Evolutionary conservation across 2,329 filamentous ascomycete genomes (phyloP).

Genomic region (Akanthomyces uredinophilus): DNA sequence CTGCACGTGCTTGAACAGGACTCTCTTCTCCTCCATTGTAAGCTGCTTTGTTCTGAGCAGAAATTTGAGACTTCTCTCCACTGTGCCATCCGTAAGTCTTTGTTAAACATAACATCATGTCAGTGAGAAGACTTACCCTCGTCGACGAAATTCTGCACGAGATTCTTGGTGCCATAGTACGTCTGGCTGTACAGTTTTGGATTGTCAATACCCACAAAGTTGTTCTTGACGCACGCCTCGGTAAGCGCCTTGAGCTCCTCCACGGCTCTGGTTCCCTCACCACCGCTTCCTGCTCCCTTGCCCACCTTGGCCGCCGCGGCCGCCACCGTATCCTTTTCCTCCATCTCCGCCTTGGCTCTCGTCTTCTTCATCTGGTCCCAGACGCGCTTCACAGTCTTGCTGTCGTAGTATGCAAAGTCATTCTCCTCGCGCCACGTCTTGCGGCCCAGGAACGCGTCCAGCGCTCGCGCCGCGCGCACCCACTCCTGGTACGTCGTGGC

Average conservation of each 20-base stretch:
- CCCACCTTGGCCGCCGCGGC: conserved; percentile 21
- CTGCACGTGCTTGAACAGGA: conserved; percentile 79
- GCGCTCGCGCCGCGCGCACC: conserved; percentile 69
- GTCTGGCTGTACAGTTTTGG: conserved; percentile 93
- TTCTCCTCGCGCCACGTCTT: conserved; percentile 74
- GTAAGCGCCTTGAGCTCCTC: conserved; percentile 74
- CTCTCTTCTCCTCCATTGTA: conserved; percentile 66
- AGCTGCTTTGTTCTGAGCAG: conserved; percentile 65
- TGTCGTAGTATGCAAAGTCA: conserved; percentile 81
- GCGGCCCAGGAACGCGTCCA: conserved; percentile 79
- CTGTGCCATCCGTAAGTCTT: conserved; percentile 31
- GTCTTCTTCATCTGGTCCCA: conserved; percentile 67
- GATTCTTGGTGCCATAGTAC: conserved; percentile 93
- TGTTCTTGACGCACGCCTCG: conserved; percentile 93
- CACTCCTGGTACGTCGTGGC: conserved; percentile 78
- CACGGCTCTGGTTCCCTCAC: conserved; percentile 46
- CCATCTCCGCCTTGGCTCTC: conserved; percentile 53
- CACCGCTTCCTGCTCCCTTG: conserved; percentile 24
- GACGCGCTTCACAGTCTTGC: conserved; percentile 72
- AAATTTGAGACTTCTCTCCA: conserved; percentile 61
- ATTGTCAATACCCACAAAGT: conserved; percentile 94
- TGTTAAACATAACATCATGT: neutral
- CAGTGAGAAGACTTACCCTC: conserved; percentile 52
- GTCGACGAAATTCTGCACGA: conserved; percentile 86
- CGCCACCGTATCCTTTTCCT: conserved; percentile 26